A percentile compares a stretch with the other conserved stretches of the same genome.
Conservation (phyloP, 257 asterid species). For the Solanum pennellii region DNA sequence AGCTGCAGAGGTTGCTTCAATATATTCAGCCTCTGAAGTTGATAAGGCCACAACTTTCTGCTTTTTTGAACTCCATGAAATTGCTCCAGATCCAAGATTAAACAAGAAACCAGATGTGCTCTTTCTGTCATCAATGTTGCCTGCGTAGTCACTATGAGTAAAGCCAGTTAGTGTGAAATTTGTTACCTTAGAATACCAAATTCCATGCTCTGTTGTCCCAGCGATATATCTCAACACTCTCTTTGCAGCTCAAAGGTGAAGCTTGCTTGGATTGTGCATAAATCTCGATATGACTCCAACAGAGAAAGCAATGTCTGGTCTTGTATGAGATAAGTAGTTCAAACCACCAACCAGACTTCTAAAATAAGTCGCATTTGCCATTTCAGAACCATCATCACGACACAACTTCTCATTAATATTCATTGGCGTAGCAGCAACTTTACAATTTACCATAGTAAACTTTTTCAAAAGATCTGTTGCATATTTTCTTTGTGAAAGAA, state of each 20-base stretch:
- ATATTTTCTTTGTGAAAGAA: not conserved
- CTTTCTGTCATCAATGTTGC: not conserved
- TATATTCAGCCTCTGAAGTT: not conserved
- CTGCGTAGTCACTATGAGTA: not conserved
- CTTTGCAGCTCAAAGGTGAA: not conserved
- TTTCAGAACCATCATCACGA: no score
- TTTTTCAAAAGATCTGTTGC: not conserved
- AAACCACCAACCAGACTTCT: not conserved
- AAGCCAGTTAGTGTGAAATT: not conserved
- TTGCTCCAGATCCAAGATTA: not conserved
- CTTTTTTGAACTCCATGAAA: no score
- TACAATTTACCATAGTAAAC: not conserved
- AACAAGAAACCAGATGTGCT: not conserved
- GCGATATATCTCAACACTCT: no score
- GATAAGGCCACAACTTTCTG: no score
- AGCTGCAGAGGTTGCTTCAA: not conserved
- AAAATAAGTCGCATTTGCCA: not conserved
- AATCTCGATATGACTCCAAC: not conserved
- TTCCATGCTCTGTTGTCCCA: no score
- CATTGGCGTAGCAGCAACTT: not conserved
- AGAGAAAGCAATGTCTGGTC: no score
- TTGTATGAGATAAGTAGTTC: not conserved
- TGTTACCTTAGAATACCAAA: no score
- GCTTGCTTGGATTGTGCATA: not conserved
- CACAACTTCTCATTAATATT: not conserved